These are phyloP conservation scores for Fonsecaea nubica DNA, from an alignment of 2,329 filamentous ascomycete genomes.

Conservation along the genomic window DNA sequence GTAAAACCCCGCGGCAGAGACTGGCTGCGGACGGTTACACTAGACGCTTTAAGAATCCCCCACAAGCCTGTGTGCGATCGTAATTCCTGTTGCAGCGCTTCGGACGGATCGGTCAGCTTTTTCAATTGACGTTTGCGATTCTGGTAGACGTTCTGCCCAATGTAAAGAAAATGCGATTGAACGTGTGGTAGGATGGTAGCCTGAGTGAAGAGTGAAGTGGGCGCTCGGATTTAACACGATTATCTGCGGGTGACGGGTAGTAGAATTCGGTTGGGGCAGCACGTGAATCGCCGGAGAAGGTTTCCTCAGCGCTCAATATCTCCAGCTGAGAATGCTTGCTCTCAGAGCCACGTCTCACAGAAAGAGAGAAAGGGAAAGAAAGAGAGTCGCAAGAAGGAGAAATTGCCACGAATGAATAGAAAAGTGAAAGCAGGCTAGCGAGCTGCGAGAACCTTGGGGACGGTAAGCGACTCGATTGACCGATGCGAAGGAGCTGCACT, in stretches of 20 bases:
- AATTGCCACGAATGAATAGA: conserved; percentile 5
- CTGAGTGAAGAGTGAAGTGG: conserved; percentile 18
- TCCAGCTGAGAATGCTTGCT: not conserved
- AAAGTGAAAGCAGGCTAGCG: not conserved
- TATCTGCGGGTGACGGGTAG: conserved; percentile 15
- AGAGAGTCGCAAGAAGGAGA: conserved; percentile 1
- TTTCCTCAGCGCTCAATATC: not conserved
- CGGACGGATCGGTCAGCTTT: not conserved
- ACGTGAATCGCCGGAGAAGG: conserved; percentile 8
- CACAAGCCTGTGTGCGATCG: not conserved
- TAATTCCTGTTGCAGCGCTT: conserved; percentile 1
- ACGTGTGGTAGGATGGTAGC: conserved; percentile 19
- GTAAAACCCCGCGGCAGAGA: conserved; percentile 12
- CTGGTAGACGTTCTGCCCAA: not conserved
- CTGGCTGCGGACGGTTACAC: conserved; percentile 1
- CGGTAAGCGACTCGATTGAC: conserved; percentile 17
- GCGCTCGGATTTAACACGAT: conserved; percentile 27
- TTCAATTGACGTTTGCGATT: conserved; percentile 2
- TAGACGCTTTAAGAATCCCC: not conserved
- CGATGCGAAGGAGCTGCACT: not conserved
- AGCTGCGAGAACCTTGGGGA: conserved; percentile 2
- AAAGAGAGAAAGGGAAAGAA: not conserved
- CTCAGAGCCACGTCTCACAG: not conserved
- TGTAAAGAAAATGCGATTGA: conserved; percentile 1
- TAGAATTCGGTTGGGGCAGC: not conserved